phyloP scores from a whole-genome alignment of 1,139 yeast genomes.

The Suhomyces taliae region DNA sequence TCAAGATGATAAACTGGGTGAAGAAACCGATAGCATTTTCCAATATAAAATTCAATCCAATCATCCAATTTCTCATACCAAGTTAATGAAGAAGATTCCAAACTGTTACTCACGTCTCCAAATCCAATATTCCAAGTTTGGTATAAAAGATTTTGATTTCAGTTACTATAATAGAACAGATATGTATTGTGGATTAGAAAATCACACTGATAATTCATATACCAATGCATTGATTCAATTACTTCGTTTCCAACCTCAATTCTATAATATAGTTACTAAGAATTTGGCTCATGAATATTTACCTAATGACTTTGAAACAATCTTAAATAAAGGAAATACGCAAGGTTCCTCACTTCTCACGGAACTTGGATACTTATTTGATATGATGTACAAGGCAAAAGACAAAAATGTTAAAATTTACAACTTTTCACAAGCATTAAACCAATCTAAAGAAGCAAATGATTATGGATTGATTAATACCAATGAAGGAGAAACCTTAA shows the following conservation, averaged over 20 bases:
- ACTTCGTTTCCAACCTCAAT: constrained; percentile 72
- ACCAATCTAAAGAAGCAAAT: constrained; percentile 46
- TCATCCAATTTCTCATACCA: constrained; percentile 3
- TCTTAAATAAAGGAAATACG: constrained; percentile 29
- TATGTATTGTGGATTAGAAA: constrained; percentile 78
- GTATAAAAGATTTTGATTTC: constrained; percentile 93
- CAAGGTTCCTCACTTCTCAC: constrained; percentile 60
- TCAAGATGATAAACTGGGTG: constrained; percentile 7
- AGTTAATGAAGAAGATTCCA: constrained; percentile 39
- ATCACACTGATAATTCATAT: constrained; percentile 79
- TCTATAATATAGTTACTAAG: constrained; percentile 63
- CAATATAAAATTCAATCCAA: constrained; percentile 20
- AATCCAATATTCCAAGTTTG: constrained; percentile 84
- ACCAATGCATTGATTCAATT: constrained; percentile 79
- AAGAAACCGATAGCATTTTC: constrained; percentile 28
- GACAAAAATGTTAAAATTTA: constrained; percentile 72
- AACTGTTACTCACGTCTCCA: constrained; percentile 74
- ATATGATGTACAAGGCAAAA: constrained; percentile 82
- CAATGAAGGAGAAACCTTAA: constrained; percentile 43
- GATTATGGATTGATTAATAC: constrained; percentile 53
- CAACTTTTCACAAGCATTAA: constrained; percentile 58
- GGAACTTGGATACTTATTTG: constrained; percentile 86
- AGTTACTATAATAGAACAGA: constrained; percentile 73
- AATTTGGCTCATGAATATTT: constrained; percentile 61
- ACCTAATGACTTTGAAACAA: constrained; percentile 37